Evolutionary conservation across 1,284 basidiomycete genomes (phyloP).

Genomic region (Microbotryomycetes sp.): DNA sequence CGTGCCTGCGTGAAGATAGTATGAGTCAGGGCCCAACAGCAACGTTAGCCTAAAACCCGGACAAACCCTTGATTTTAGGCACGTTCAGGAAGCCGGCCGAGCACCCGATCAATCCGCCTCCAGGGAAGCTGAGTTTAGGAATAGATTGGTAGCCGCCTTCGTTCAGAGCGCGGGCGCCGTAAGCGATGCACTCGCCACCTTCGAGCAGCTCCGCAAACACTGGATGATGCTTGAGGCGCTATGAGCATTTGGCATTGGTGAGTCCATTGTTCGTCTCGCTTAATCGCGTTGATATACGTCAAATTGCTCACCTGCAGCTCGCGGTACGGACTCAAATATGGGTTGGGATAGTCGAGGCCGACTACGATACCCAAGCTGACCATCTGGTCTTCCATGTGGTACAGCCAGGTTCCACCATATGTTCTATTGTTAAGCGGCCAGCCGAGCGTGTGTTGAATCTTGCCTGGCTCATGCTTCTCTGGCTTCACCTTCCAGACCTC

Average conservation of each 20-base stretch:
- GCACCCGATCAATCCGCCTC: conserved; percentile 91
- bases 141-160: conserved; percentile 93
- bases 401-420: conserved; percentile 90
- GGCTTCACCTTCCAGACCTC: conserved; percentile 91
- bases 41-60: background rate
- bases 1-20: conserved; percentile 49
- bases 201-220: conserved; percentile 75
- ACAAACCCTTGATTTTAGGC: conserved; percentile 81
- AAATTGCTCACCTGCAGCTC: conserved; percentile 74
- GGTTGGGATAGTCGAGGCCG: conserved; percentile 91
- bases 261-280: too few relatives aligned
- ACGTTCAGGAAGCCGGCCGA: conserved; percentile 95
- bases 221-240: conserved; percentile 97
- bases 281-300: too few relatives aligned
- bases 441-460: conserved; percentile 87
- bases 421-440: conserved; percentile 81
- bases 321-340: conserved; percentile 83
- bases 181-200: conserved; percentile 72
- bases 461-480: conserved; percentile 68
- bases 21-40: background rate
- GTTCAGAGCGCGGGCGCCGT: conserved; percentile 84
- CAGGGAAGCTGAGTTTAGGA: conserved; percentile 86
- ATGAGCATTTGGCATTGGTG: too few relatives aligned
- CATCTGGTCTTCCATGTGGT: conserved; percentile 91
- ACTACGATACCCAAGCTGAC: conserved; percentile 88